Conservation (phyloP, 108 stramenopile species). For the Cylindrotheca fusiformis region DNA sequence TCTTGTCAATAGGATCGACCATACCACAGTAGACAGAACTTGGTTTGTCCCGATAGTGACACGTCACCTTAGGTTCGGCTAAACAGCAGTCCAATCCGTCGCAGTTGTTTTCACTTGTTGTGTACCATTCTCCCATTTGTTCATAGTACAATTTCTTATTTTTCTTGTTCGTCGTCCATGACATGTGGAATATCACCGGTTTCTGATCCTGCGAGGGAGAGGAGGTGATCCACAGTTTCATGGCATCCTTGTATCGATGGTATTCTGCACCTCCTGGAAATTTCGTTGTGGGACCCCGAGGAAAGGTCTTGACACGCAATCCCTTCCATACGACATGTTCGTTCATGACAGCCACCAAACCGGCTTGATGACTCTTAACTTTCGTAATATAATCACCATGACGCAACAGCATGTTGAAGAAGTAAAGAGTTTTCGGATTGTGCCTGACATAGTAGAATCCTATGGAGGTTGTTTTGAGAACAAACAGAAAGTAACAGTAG, state of each 20-base stretch:
- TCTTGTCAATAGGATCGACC: constrained; percentile 50
- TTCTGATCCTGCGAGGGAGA: constrained; percentile 27
- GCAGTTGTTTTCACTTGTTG: not conserved
- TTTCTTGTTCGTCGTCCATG: constrained; percentile 76
- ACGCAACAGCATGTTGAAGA: constrained; percentile 52
- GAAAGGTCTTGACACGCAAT: constrained; percentile 62
- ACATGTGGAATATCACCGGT: constrained; percentile 52
- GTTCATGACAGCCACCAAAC: constrained; percentile 48
- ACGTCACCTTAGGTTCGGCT: constrained; percentile 53
- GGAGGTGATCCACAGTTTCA: constrained; percentile 26
- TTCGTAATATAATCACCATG: constrained; percentile 58
- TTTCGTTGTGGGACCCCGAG: constrained; percentile 27
- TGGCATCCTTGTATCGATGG: constrained; percentile 29
- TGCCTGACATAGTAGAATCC: constrained; percentile 86
- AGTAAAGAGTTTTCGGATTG: constrained; percentile 47
- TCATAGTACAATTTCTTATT: constrained; percentile 70
- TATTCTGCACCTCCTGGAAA: constrained; percentile 56
- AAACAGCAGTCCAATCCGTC: constrained; percentile 51
- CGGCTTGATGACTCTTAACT: constrained; percentile 67
- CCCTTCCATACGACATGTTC: constrained; percentile 62
- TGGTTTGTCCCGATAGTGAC: constrained; percentile 82
- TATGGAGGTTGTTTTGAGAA: constrained; percentile 40
- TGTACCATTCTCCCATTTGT: constrained; percentile 77
- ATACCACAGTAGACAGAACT: constrained; percentile 66
- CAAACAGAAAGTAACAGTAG: constrained; percentile 37